These are phyloP conservation scores for Microthlaspi erraticum DNA, from an alignment of 345 rosid genomes.

Conservation along the genomic window DNA sequence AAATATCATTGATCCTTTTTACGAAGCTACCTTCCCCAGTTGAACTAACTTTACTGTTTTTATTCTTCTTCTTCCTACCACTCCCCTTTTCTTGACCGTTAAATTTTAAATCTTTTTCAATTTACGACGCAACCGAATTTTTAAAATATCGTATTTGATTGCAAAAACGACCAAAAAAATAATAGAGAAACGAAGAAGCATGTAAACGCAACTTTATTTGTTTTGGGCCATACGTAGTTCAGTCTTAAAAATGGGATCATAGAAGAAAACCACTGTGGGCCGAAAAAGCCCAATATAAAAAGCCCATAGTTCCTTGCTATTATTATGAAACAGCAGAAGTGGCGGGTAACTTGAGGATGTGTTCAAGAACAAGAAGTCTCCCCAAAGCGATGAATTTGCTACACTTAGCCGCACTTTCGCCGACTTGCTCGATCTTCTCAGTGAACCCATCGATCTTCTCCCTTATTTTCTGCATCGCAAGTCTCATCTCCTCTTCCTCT, in stretches of 20 bases:
- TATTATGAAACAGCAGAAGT: background rate
- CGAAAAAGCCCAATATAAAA: background rate
- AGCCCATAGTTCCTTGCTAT: background rate
- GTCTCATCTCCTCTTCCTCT: conserved; percentile 45
- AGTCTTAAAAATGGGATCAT: no score
- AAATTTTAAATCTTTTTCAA: background rate
- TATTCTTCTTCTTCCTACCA: conserved; percentile 18
- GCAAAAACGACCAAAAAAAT: no score
- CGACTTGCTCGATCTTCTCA: conserved; percentile 58
- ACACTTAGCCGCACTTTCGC: conserved; percentile 59
- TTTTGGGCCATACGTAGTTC: no score
- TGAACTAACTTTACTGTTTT: conserved; percentile 17
- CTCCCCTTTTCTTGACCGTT: conserved; percentile 33
- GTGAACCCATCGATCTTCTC: conserved; percentile 55
- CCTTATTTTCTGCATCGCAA: conserved; percentile 70
- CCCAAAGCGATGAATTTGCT: conserved; percentile 61
- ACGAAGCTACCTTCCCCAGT: conserved; percentile 46
- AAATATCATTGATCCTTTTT: background rate
- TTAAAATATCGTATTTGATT: no score
- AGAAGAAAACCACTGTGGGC: background rate
- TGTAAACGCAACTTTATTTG: no score
- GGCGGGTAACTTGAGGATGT: conserved; percentile 51
- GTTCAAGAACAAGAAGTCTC: conserved; percentile 60
- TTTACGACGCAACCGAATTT: no score
- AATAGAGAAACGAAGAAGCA: no score